Evolutionary conservation across 106 monocot species (phyloP), one percentile per base, ranked within the genome.

Genomic region (Acorus gramineus): DNA sequence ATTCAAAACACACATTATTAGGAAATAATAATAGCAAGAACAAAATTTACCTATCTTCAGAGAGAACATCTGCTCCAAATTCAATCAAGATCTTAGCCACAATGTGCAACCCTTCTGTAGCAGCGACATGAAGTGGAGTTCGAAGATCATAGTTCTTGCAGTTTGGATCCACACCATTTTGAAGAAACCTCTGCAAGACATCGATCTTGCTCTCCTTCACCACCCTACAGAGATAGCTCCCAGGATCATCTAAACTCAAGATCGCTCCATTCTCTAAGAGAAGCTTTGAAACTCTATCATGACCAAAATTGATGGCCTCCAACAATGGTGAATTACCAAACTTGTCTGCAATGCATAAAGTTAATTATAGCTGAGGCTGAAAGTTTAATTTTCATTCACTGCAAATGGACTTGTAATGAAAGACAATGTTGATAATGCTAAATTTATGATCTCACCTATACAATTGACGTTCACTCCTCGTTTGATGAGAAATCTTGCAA

Each of bases 61-160:
- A 68, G 46, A 59, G 79, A 49, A 82, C 81, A 69, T 85, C 74
- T 59, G 84, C 89, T 60, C 84, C 89, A 56, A 71, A 85, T 44
- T 82, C 64, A 11, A 85, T 71, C 53, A 89, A 50, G 42, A 82
- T 50, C 4, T 46, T 69, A 12, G 81, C 84, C 14, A 85, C 69
- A 13, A 82, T 65, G 62, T 85, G 89, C 51, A 89, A 74, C 4
- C 89, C 89, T 76, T 85, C 84, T 49, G 89, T 76, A 50, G 82
- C 78, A 42, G 89, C 89, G 50, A 89, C 62, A 72, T 89, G 89
- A 63, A 89, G 82, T 47, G 84, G 81, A 49, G 89, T 85, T 52
- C 84, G 79, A 8, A 69, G 74, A 52, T 85, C 81, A 60, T 82
- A 89, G 57, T 89, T 89, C 68, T 82, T 85, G 5, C 66, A 79